Evolutionary conservation across 1,284 basidiomycete species (phyloP), one percentile per base, ranked within the genome.

Genomic region (Sparassis latifolia): DNA sequence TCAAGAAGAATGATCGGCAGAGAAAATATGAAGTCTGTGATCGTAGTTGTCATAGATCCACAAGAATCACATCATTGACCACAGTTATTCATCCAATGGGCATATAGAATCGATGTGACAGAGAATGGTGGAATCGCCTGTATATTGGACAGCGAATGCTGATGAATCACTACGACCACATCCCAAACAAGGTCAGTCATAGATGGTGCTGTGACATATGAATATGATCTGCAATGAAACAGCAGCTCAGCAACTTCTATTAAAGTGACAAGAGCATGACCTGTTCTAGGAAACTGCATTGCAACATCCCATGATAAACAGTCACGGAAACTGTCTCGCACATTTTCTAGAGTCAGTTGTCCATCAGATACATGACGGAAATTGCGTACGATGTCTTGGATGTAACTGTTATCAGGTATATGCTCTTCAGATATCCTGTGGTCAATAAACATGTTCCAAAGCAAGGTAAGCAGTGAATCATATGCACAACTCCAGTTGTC

Each of bases 391-490:
- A 20, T 20, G 20, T 37, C 35, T 37, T 6, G 12, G 35, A 37
- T 37, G 35, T 37, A 12, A 37, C 35, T 6, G 35, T 37, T 6
- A 7, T 37, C 35, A 37, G 35, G 7, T 12, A 37, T 37, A 20
- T 37, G 35, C 6, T 37, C 35, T 12, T 12, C 35, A 12, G 35
- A 6, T 7, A 37, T 12, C 35, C 6, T 6, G 35, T 37, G 20
- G 20, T 20, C 20, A 20, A 20, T 20, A 20, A 20, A 38, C n/a
- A 20, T 10, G 32, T 45, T 38, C 27, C 31, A 33, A 10, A 52
- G 29, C 4, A 56, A 72, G 69, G 37, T 58, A 35, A 69, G 42
- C 4, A 52, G 40, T 43, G 39, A 33, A 20, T 49, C 45, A 40
- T 54, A 54, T 27, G 47, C 51, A 38, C 47, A 52, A 30, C 50